Base-by-base conservation (phyloP, 352 stramenopile genomes). In the Pythium utonaiense region DNA sequence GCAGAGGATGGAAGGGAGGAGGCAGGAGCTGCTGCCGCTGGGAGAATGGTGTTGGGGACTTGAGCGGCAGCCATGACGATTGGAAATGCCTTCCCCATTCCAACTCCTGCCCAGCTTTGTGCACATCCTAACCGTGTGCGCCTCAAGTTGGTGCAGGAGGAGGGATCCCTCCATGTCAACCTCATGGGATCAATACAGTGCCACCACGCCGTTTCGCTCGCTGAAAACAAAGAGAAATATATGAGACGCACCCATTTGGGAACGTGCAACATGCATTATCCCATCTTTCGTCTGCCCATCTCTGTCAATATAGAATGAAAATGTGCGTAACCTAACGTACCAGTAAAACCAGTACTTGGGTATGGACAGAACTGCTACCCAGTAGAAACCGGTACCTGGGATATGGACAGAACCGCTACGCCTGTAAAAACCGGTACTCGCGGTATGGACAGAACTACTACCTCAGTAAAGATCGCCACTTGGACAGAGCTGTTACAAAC, bases 91-190 rank as follows among this genome's bases (percentile, higher is more conserved):
- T 17, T 30, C 9, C 44, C 24, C 44, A 51, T 51, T 51, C 44
- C 10, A 14, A 17, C 44, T 51, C 21, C 22, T 51, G 21, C 19
- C 16, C n/a, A 24, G 44, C 44, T 51, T 51, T 51, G 44, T 21
- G 14, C 44, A 51, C 44, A 51, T 51, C 44, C 19, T 21, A 51
- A 31, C 10, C n/a, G 44, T 51, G 44, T 51, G 19, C 44, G 44
- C 44, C 24, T 51, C 22, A 51, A 51, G 44, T 21, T 24, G 19
- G n/a, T n/a, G 22, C 21, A 51, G 22, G 14, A 51, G 44, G 44
- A 17, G n/a, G 44, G 22, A 30, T 51, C 44, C 44, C n/a, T 27
- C 19, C 44, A 31, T 27, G 5, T 6, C 14, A 31, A 24, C 24
- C 9, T 27, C n/a, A 51, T 28, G 19, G 24, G 22, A 31, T 27